Evolutionary conservation across 768 basidiomycete genomes (phyloP).

Genomic region (Lactarius indigo): DNA sequence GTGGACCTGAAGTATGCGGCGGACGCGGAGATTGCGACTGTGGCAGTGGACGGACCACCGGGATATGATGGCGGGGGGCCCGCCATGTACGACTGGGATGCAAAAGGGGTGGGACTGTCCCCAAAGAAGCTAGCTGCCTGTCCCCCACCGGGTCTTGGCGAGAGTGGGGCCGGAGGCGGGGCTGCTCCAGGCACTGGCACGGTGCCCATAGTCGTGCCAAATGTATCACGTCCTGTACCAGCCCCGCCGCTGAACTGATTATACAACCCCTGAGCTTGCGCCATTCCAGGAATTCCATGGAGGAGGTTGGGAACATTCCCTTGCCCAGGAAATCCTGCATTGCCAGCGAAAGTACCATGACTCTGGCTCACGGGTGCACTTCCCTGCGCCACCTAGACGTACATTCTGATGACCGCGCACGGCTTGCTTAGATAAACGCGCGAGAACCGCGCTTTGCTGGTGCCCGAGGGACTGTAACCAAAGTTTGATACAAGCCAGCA

Average conservation of each 20-base stretch:
- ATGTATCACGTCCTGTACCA: conserved; percentile 20
- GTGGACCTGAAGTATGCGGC: not conserved
- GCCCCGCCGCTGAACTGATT: conserved; percentile 34
- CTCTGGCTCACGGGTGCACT: conserved; percentile 43
- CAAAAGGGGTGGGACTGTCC: not conserved
- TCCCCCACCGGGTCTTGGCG: not conserved
- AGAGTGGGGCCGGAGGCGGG: not conserved
- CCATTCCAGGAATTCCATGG: conserved; percentile 45
- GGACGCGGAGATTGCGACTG: conserved; percentile 3
- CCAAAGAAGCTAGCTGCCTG: conserved; percentile 8
- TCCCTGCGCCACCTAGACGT: conserved; percentile 53
- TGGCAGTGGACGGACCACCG: not conserved
- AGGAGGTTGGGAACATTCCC: conserved; percentile 45
- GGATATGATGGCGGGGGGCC: conserved; percentile 9
- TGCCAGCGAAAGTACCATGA: conserved; percentile 47
- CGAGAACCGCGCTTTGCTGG: conserved; percentile 46
- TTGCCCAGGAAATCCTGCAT: conserved; percentile 48
- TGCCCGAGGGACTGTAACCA: conserved; percentile 57
- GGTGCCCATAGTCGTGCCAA: not conserved
- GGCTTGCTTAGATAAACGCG: conserved; percentile 57
- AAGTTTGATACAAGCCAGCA: conserved; percentile 62
- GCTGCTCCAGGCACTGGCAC: not conserved
- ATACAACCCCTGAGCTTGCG: conserved; percentile 38
- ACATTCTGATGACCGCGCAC: conserved; percentile 74
- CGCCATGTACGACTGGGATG: conserved; percentile 7